Evolutionary conservation across 2,329 filamentous ascomycete species (phyloP).

Genomic region (Venturia nashicola): DNA sequence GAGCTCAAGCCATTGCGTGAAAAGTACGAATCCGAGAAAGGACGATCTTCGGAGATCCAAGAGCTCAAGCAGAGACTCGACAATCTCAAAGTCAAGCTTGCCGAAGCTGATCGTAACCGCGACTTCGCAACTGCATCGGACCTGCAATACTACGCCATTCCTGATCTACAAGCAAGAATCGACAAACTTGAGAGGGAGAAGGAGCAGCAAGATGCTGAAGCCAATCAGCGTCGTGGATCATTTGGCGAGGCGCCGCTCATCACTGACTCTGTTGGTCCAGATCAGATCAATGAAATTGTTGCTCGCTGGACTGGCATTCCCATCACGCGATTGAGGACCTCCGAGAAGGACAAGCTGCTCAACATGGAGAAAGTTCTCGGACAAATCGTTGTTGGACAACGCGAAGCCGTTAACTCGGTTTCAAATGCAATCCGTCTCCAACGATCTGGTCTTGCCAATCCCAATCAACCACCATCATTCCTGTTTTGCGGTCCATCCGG

Average conservation of each 20-base stretch:
- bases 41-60: constrained; percentile 82
- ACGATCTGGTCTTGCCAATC: constrained; percentile 86
- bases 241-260: constrained; percentile 58
- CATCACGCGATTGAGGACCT: constrained; percentile 83
- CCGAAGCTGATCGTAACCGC: constrained; percentile 79
- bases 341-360: constrained; percentile 96
- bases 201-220: constrained; percentile 60
- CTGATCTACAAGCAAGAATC: constrained; percentile 75
- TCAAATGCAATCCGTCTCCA: constrained; percentile 94
- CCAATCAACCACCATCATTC: constrained; percentile 95
- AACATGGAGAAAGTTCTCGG: constrained; percentile 84
- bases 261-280: constrained; percentile 86
- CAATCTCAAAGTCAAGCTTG: constrained; percentile 76
- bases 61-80: constrained; percentile 93
- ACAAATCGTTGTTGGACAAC: constrained; percentile 83
- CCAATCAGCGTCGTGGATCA: constrained; percentile 41
- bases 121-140: constrained; percentile 84
- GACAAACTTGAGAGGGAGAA: constrained; percentile 71
- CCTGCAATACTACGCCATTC: constrained; percentile 93
- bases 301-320: constrained; percentile 97
- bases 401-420: constrained; percentile 82
- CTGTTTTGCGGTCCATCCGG: constrained; percentile 97
- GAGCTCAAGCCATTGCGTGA: constrained; percentile 83
- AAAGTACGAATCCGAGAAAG: constrained; percentile 90
- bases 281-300: constrained; percentile 98